These are phyloP conservation scores for Cyclotella distinguenda DNA, from an alignment of 108 stramenopile species.

Conservation along the genomic window DNA sequence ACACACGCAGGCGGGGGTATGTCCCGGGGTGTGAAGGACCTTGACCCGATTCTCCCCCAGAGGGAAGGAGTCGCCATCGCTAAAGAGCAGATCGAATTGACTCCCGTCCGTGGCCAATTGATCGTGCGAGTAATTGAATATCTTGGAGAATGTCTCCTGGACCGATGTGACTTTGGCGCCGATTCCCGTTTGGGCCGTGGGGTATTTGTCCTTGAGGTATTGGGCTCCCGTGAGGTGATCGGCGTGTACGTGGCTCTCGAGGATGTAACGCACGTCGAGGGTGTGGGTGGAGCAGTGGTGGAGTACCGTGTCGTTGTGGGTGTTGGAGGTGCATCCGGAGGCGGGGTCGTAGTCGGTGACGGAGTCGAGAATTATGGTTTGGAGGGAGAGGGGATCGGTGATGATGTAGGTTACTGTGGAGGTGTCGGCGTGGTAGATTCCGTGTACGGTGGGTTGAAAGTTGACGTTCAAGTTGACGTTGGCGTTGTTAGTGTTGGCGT, in stretches of 20 bases:
- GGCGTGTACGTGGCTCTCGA: constrained; percentile 49
- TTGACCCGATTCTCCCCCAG: constrained; percentile 18
- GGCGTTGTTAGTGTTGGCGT: no score
- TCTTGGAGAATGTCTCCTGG: constrained; percentile 26
- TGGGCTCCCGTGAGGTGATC: constrained; percentile 51
- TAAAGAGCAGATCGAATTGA: constrained; percentile 43
- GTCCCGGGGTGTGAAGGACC: constrained; percentile 48
- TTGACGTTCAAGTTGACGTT: no score
- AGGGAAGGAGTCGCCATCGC: constrained; percentile 36
- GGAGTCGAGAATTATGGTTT: constrained; percentile 46
- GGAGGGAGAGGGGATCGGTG: constrained; percentile 26
- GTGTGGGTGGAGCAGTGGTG: constrained; percentile 12
- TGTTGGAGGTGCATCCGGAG: constrained; percentile 34
- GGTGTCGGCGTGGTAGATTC: constrained; percentile 32
- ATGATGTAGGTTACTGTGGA: constrained; percentile 47
- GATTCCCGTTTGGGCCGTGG: constrained; percentile 42
- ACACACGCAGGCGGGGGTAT: constrained; percentile 52
- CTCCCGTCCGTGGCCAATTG: constrained; percentile 37
- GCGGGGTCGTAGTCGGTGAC: constrained; percentile 46
- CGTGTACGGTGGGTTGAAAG: constrained; percentile 23
- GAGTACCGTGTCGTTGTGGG: constrained; percentile 31
- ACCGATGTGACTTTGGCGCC: constrained; percentile 45
- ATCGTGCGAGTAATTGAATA: constrained; percentile 35
- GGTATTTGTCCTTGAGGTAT: constrained; percentile 34
- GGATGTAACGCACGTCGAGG: constrained; percentile 36